Evolutionary conservation across 176 grass and related monocot species (phyloP).

Genomic region (Sorghum bicolor): DNA sequence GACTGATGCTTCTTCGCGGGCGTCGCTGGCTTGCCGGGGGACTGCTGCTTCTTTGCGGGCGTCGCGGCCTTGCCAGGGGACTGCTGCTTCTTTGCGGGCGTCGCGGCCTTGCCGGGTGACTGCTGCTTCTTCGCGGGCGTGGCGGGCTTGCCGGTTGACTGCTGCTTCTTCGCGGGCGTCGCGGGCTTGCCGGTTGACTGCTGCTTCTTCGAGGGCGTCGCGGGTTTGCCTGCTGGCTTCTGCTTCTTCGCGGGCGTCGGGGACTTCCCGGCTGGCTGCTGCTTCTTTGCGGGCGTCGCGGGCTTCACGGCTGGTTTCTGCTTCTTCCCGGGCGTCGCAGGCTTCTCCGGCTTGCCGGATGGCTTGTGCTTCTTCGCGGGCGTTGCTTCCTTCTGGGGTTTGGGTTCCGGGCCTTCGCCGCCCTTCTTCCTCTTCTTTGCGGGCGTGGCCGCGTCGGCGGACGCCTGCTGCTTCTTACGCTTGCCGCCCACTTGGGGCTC

Average conservation of each 20-base stretch:
- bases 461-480: slow-evolving; percentile 24
- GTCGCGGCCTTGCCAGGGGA: neutral
- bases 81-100: neutral
- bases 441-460: neutral
- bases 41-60: slow-evolving; percentile 12
- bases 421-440: slow-evolving; percentile 27
- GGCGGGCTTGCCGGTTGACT: neutral
- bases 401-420: neutral
- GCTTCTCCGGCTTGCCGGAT: neutral
- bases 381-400: neutral
- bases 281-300: neutral
- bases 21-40: neutral
- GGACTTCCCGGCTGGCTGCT: neutral
- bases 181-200: neutral
- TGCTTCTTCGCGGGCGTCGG: neutral
- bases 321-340: neutral
- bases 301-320: neutral
- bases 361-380: neutral
- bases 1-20: neutral
- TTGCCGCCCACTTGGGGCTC: neutral
- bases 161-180: neutral
- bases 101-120: neutral
- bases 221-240: neutral
- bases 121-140: slow-evolving; percentile 10
- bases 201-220: slow-evolving; percentile 2